Base-by-base conservation (phyloP, 2,329 filamentous ascomycete genomes). In the Metarhizium guizhouense region DNA sequence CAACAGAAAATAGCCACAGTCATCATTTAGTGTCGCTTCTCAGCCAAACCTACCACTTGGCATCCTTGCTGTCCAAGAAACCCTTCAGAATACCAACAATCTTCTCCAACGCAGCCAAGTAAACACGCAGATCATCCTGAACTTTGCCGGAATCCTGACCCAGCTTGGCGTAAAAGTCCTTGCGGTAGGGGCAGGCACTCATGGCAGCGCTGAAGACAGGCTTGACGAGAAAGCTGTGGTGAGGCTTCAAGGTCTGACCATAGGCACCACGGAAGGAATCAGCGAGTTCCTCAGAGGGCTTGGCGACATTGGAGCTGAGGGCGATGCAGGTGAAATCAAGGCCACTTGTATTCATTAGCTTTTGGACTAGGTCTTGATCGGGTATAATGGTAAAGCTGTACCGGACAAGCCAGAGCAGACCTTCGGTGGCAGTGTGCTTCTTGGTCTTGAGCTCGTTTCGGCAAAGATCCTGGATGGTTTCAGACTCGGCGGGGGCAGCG, bases 181-280 rank as follows among this genome's bases (percentile, higher is more conserved):
- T 90, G 63, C 93, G 84, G 80, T 96, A 96, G 2, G 94, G 94
- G 63, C 88, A 93, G 18, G 91, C 92, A 64, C 83, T 83, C 91
- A 99, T 96, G 70, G 93, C 93, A 59, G 91, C 87, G 64, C 81
- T 88, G 81, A 97, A 97, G 68, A 96, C 80, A 58, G 90, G 90
- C 81, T 95, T 96, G 65, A 96, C 77, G 60, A 96, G 65, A 73
- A 95, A 91, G 68, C 80, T 84, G 79, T 99, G 94, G 77, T 95
- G 85, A 30, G 88, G 88, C 78, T 95, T 96, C 65, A 99, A 87
- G 52, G 93, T 96, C 65, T 77, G 78, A 69, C 81, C 82, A 76
- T 99, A 99, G 63, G 92, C 89, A 56, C 77, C 75, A 65, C 88
- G 86, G 86, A 99, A 99, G 51, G 91, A 96, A 62, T 83, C 80